These are phyloP conservation scores for Talaromyces rugulosus DNA, from an alignment of 2,329 filamentous ascomycete genomes.

Conservation along the genomic window DNA sequence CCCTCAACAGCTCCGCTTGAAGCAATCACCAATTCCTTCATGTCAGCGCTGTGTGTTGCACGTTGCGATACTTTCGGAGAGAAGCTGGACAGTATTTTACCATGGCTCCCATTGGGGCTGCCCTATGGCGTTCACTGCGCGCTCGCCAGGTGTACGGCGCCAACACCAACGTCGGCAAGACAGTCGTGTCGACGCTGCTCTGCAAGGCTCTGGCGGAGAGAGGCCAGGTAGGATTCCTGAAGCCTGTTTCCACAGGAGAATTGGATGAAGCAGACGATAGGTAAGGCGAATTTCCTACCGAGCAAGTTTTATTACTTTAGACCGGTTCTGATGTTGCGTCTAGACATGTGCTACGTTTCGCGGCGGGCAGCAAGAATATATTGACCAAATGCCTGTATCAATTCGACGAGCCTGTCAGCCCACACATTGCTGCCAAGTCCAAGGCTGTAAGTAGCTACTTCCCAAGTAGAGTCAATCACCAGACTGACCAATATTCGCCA, in stretches of 20 bases:
- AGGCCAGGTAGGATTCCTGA: conserved; percentile 59
- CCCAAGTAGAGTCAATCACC: conserved; percentile 4
- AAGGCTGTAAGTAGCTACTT: conserved; percentile 29
- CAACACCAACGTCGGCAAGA: conserved; percentile 83
- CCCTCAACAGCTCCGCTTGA: neutral
- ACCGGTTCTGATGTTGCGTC: conserved; percentile 14
- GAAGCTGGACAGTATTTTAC: neutral
- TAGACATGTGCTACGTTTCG: conserved; percentile 62
- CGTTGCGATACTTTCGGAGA: neutral
- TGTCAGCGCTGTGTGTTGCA: neutral
- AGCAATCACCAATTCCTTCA: neutral
- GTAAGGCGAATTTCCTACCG: conserved; percentile 33
- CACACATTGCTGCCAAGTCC: conserved; percentile 64
- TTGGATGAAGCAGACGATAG: conserved; percentile 64
- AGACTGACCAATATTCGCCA: conserved; percentile 21
- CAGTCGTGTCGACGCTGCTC: conserved; percentile 69
- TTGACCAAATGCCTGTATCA: conserved; percentile 63
- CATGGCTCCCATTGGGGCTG: conserved; percentile 52
- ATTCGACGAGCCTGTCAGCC: conserved; percentile 70
- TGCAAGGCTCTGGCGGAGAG: conserved; percentile 54
- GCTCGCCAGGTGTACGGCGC: conserved; percentile 75
- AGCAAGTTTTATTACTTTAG: neutral
- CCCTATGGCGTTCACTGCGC: conserved; percentile 65
- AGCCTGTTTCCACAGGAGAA: conserved; percentile 76
- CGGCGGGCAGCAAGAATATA: conserved; percentile 42